These are phyloP conservation scores for Jimgerdemannia flammicorona DNA, from an alignment of 192 early-diverging fungal species.

Conservation along the genomic window DNA sequence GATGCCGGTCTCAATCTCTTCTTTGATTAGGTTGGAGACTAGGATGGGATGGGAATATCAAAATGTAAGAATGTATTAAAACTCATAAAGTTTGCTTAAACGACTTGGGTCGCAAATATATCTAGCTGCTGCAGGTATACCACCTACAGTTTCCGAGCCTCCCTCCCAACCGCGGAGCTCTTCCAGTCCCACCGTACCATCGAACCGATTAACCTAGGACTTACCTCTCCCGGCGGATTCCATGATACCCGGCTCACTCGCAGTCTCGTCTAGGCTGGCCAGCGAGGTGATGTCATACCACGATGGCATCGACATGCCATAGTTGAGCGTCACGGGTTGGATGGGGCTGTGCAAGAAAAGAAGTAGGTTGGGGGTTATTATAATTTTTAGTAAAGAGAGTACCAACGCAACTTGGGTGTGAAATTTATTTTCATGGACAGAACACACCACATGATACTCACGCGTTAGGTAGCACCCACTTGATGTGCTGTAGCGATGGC, in stretches of 20 bases:
- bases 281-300: conserved; percentile 83
- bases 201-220: neutral
- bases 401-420: neutral
- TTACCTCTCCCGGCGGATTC: conserved; percentile 44
- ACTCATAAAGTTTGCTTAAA: neutral
- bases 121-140: too few species aligned
- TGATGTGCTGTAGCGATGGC: conserved; percentile 69
- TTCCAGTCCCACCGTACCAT: conserved; percentile 12
- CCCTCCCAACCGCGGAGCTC: neutral
- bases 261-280: conserved; percentile 39
- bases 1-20: conserved; percentile 78
- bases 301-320: conserved; percentile 78
- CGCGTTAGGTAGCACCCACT: conserved; percentile 90
- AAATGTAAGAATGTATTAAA: neutral
- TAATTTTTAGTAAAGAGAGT: too few species aligned
- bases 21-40: conserved; percentile 56
- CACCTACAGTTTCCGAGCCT: too few species aligned
- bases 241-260: conserved; percentile 74
- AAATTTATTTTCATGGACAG: neutral
- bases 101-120: neutral
- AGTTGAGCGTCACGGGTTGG: conserved; percentile 72
- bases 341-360: conserved; percentile 30
- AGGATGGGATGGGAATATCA: neutral
- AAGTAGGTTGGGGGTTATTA: neutral
- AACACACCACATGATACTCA: conserved; percentile 19